phyloP scores from a whole-genome alignment of 2,329 filamentous ascomycete species.

The Cercospora zeina region DNA sequence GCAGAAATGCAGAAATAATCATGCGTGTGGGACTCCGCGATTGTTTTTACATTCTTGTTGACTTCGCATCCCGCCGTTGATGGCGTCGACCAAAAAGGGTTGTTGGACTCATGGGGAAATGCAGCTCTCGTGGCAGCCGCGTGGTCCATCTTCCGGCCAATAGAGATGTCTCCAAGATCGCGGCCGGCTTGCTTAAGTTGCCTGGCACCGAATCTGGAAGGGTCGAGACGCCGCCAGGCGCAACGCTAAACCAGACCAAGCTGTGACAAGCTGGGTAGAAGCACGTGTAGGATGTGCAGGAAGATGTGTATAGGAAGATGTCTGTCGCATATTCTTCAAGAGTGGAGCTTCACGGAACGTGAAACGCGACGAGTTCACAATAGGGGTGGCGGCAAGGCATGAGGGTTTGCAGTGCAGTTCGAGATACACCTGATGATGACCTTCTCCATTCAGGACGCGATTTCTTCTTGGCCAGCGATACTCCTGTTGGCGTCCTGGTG shows the following conservation, averaged over 20 bases:
- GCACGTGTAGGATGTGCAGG: neutral
- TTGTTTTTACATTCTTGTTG: neutral
- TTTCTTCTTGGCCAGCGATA: too few species aligned
- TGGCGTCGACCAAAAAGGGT: neutral
- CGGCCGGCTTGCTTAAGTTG: conserved; percentile 9
- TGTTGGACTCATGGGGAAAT: neutral
- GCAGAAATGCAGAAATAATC: neutral
- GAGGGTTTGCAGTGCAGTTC: too few species aligned
- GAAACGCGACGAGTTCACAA: neutral
- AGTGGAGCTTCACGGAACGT: neutral
- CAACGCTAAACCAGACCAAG: neutral
- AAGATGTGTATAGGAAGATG: neutral
- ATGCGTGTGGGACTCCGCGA: neutral
- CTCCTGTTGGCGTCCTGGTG: too few species aligned
- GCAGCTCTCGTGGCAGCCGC: neutral
- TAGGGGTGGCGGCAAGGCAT: too few species aligned
- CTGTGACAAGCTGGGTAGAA: neutral
- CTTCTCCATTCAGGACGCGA: neutral
- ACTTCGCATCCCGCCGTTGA: neutral
- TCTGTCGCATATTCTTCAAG: neutral
- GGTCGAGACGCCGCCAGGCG: neutral
- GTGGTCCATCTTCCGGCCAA: neutral
- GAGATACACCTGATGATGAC: neutral
- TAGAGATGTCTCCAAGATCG: neutral
- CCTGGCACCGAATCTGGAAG: neutral